A percentile compares a stretch with the other conserved stretches of the same genome.
phyloP scores from a whole-genome alignment of 2,329 filamentous ascomycete genomes.

The Phaeomoniella chlamydospora region DNA sequence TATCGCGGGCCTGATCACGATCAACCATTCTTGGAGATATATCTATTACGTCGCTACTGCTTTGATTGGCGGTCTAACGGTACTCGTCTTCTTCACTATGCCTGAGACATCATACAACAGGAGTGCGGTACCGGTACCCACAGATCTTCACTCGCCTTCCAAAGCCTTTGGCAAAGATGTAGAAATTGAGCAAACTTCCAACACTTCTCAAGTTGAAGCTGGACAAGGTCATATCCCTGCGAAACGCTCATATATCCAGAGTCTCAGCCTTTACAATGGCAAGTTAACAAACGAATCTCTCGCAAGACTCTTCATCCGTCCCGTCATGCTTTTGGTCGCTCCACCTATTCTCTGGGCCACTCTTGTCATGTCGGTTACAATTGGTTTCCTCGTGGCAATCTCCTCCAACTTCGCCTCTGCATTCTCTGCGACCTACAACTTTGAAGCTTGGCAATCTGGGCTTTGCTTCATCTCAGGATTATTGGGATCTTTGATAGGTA shows the following conservation, averaged over 20 bases:
- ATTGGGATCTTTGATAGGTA: slow-evolving; percentile 33
- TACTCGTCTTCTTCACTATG: slow-evolving; percentile 37
- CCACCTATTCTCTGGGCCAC: slow-evolving; percentile 42
- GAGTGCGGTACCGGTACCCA: too few relatives aligned
- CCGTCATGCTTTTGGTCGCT: slow-evolving; percentile 33
- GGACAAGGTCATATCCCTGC: slow-evolving; percentile 4
- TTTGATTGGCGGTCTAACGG: slow-evolving; percentile 32
- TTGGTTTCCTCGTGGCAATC: slow-evolving; percentile 34
- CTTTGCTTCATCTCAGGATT: slow-evolving; percentile 36
- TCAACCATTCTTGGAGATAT: slow-evolving; percentile 17
- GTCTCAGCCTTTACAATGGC: slow-evolving; percentile 25
- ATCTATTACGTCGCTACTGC: slow-evolving; percentile 31
- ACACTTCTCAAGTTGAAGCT: slow-evolving; percentile 7
- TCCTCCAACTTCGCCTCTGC: slow-evolving; percentile 15
- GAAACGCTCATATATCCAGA: slow-evolving; percentile 19
- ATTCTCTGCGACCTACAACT: slow-evolving; percentile 13
- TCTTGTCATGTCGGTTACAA: slow-evolving; percentile 37
- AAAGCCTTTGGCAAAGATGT: slow-evolving; percentile 2
- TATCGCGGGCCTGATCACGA: slow-evolving; percentile 18
- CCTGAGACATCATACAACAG: slow-evolving; percentile 39
- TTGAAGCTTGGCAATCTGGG: slow-evolving; percentile 22
- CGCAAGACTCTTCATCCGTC: slow-evolving; percentile 33
- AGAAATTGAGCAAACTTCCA: slow-evolving; percentile 9
- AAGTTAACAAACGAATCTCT: slow-evolving; percentile 32
- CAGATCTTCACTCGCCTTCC: too few relatives aligned